Percentiles rank a stretch among this genome's conserved stretches.
Evolutionary conservation across 495 filamentous ascomycete species (phyloP).

Genomic region (Ascodesmis nigricans): DNA sequence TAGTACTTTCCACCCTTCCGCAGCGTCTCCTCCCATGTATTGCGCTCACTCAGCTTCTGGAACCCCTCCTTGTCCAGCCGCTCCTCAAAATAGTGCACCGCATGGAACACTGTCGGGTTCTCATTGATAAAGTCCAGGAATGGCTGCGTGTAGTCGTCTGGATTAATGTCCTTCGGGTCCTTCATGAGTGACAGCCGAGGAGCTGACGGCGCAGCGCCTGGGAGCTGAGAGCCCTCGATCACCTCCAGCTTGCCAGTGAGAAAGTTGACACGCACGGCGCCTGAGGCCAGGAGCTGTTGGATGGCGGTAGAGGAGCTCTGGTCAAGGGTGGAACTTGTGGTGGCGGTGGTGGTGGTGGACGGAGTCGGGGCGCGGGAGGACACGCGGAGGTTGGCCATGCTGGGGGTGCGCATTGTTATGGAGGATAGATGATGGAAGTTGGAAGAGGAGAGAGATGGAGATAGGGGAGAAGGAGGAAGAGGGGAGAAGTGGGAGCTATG

Average conservation of each 20-base stretch:
- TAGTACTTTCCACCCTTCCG: slow-evolving; percentile 73
- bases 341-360: slow-evolving; percentile 5
- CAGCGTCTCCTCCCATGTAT: slow-evolving; percentile 54
- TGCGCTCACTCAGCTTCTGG: slow-evolving; percentile 53
- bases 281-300: background rate
- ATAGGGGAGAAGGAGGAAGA: no score
- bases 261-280: slow-evolving; percentile 1
- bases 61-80: slow-evolving; percentile 51
- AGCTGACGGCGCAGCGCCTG: background rate
- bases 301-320: slow-evolving; percentile 8
- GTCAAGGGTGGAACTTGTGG: slow-evolving; percentile 5
- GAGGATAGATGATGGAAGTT: slow-evolving; percentile 2
- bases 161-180: slow-evolving; percentile 8
- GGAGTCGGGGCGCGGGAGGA: slow-evolving; percentile 2
- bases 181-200: slow-evolving; percentile 4
- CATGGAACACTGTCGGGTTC: slow-evolving; percentile 85
- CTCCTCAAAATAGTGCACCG: slow-evolving; percentile 50
- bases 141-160: slow-evolving; percentile 46
- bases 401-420: slow-evolving; percentile 12
- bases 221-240: background rate
- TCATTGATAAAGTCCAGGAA: slow-evolving; percentile 73
- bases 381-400: slow-evolving; percentile 7
- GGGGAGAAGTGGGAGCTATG: slow-evolving; percentile 19
- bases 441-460: slow-evolving; percentile 7
- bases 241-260: background rate